phyloP scores from a whole-genome alignment of 192 early-diverging fungal species.

The Entomortierella lignicola region DNA sequence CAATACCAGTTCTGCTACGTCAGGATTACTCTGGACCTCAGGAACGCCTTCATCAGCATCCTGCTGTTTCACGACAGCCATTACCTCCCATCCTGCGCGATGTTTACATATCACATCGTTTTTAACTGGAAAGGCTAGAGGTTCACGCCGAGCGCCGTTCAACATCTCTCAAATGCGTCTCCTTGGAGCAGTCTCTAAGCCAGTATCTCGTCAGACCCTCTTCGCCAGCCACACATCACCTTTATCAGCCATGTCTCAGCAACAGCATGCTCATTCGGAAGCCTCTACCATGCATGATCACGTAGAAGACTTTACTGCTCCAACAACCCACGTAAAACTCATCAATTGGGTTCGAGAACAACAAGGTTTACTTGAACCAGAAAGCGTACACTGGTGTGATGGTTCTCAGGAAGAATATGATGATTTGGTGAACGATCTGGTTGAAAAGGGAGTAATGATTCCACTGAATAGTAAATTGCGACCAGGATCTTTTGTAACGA shows the following conservation, averaged over 20 bases:
- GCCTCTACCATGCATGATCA: slow-evolving; percentile 1
- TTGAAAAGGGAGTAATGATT: slow-evolving; percentile 43
- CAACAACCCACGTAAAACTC: slow-evolving; percentile 30
- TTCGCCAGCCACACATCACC: slow-evolving; percentile 45
- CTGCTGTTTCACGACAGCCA: background rate
- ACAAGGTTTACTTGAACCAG: slow-evolving; percentile 35
- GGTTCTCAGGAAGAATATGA: slow-evolving; percentile 42
- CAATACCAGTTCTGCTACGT: background rate
- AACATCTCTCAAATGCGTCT: slow-evolving; percentile 17
- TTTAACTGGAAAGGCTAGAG: background rate
- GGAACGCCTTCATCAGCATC: background rate
- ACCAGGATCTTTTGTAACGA: slow-evolving; percentile 40
- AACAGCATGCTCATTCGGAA: slow-evolving; percentile 20
- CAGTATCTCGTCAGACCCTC: slow-evolving; percentile 30
- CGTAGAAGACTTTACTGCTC: background rate
- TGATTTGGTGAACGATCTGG: slow-evolving; percentile 14
- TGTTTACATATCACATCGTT: slow-evolving; percentile 13
- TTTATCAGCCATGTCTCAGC: slow-evolving; percentile 25
- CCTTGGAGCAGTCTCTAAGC: slow-evolving; percentile 42
- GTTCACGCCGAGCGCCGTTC: background rate
- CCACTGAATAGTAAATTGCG: slow-evolving; percentile 37
- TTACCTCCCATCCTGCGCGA: background rate
- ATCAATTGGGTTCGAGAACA: slow-evolving; percentile 44
- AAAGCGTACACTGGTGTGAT: slow-evolving; percentile 52
- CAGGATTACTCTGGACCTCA: background rate